Conservation (phyloP, 306 rosid genomes). For the Corylus heterophylla region DNA sequence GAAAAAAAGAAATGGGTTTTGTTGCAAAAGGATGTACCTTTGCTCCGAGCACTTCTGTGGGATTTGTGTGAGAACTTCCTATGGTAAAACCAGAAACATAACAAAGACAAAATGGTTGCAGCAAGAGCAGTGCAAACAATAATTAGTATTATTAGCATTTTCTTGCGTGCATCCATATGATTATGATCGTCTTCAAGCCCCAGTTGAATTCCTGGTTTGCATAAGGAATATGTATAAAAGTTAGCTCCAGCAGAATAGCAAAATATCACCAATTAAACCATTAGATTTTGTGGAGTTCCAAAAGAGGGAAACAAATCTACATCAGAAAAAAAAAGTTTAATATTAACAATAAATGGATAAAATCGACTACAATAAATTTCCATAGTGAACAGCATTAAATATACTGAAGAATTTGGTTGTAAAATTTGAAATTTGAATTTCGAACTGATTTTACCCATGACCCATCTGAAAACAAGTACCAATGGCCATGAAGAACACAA, state of each 20-base stretch:
- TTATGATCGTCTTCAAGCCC: constrained; percentile 44
- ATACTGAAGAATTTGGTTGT: constrained; percentile 11
- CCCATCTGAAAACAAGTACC: constrained; percentile 21
- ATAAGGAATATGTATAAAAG: constrained; percentile 7
- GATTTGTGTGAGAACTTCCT: constrained; percentile 42
- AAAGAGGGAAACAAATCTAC: constrained; percentile 16
- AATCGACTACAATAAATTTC: constrained; percentile 2
- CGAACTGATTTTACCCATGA: constrained; percentile 22
- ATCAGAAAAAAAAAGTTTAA: not conserved
- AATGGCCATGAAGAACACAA: constrained; percentile 10
- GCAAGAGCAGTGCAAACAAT: constrained; percentile 48
- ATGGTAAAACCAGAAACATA: constrained; percentile 60
- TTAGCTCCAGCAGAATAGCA: constrained; percentile 18
- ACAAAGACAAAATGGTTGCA: constrained; percentile 39
- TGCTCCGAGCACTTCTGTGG: constrained; percentile 37
- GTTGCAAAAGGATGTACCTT: constrained; percentile 32
- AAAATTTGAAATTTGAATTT: constrained; percentile 47
- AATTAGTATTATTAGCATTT: constrained; percentile 46
- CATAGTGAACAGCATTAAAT: constrained; percentile 29
- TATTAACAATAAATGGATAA: not conserved
- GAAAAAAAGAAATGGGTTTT: not conserved
- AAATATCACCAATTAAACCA: constrained; percentile 6
- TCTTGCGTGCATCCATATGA: constrained; percentile 53
- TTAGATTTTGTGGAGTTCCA: constrained; percentile 1
- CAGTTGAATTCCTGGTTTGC: constrained; percentile 45